Conservation (phyloP, 2,329 filamentous ascomycete genomes). For the Fusarium penzigii region DNA sequence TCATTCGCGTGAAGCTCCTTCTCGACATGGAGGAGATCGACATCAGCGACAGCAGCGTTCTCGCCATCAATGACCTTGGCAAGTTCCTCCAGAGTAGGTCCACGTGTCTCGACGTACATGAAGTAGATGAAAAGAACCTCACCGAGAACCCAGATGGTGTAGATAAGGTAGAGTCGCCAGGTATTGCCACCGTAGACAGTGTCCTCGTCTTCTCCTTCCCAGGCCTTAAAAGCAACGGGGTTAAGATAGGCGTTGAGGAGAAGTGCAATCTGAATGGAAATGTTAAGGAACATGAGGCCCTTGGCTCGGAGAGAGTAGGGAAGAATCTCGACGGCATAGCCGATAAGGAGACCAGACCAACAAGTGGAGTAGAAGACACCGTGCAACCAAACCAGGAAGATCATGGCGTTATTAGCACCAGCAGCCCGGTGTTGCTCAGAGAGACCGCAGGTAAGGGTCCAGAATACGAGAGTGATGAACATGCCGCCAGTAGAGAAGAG, state of each 20-base stretch:
- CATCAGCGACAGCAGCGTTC: slow-evolving; percentile 45
- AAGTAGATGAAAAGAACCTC: slow-evolving; percentile 63
- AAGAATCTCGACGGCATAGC: slow-evolving; percentile 57
- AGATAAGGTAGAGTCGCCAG: slow-evolving; percentile 66
- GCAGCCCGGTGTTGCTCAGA: slow-evolving; percentile 48
- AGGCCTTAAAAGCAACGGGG: slow-evolving; percentile 45
- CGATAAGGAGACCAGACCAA: slow-evolving; percentile 55
- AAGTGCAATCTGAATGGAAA: slow-evolving; percentile 59
- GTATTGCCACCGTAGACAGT: slow-evolving; percentile 43
- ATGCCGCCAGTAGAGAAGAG: slow-evolving; percentile 47
- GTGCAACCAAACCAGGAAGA: slow-evolving; percentile 59
- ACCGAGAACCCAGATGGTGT: slow-evolving; percentile 59
- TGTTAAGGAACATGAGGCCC: slow-evolving; percentile 63
- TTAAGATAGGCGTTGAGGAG: not conserved
- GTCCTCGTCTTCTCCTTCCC: not conserved
- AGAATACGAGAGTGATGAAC: slow-evolving; percentile 46
- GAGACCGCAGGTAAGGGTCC: slow-evolving; percentile 51
- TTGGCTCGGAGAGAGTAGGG: slow-evolving; percentile 57
- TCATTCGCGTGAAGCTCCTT: slow-evolving; percentile 40
- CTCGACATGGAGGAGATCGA: slow-evolving; percentile 53
- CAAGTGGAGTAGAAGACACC: slow-evolving; percentile 58
- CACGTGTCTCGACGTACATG: slow-evolving; percentile 69
- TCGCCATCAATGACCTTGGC: slow-evolving; percentile 69
- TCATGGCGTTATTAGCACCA: slow-evolving; percentile 45
- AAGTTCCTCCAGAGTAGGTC: slow-evolving; percentile 60